Conservation (phyloP, 1,139 yeast species). For the Wickerhamiella pararugosa region DNA sequence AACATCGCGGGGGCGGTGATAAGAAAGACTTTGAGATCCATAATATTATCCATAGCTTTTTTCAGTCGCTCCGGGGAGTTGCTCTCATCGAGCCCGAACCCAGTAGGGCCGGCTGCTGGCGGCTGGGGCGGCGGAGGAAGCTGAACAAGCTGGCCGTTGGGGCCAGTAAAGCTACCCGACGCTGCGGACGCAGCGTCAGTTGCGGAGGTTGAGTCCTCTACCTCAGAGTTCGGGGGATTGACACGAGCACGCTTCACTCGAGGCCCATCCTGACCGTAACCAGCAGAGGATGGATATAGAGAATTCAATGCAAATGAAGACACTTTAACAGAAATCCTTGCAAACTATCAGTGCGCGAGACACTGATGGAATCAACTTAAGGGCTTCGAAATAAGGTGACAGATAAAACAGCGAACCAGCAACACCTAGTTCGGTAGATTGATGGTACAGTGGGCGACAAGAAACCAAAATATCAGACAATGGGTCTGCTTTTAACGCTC, state of each 20-base stretch:
- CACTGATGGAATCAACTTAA: too few species aligned
- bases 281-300: neutral
- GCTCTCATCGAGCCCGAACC: neutral
- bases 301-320: constrained; percentile 6
- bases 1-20: constrained; percentile 93
- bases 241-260: too few species aligned
- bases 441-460: too few species aligned
- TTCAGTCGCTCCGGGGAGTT: constrained; percentile 4
- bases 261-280: neutral
- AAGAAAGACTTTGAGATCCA: constrained; percentile 50
- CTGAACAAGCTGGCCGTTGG: neutral
- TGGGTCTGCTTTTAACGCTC: too few species aligned
- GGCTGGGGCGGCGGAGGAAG: constrained; percentile 5
- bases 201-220: neutral
- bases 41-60: constrained; percentile 8
- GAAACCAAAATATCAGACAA: too few species aligned
- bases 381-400: too few species aligned
- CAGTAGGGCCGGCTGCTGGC: constrained; percentile 3
- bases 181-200: constrained; percentile 1
- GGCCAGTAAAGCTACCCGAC: neutral
- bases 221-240: too few species aligned
- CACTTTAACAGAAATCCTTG: constrained; percentile 1
- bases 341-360: too few species aligned
- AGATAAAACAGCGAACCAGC: too few species aligned
- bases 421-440: too few species aligned